These are phyloP conservation scores for Rhodamnia argentea DNA, from an alignment of 345 rosid species.

Conservation along the genomic window DNA sequence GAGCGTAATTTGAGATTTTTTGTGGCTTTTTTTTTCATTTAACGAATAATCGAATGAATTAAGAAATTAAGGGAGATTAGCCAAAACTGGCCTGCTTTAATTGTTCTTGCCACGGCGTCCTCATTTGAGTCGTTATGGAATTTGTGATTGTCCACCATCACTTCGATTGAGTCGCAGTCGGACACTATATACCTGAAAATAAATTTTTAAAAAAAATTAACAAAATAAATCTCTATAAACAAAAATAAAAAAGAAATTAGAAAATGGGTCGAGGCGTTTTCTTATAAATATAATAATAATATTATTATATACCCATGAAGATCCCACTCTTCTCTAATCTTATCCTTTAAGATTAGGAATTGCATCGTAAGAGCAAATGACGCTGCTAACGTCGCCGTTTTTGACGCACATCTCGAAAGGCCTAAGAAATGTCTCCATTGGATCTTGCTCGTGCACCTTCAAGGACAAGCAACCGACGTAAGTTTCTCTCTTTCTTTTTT, in stretches of 20 bases:
- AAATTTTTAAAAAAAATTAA: background rate
- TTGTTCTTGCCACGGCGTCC: constrained; percentile 39
- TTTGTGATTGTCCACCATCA: constrained; percentile 31
- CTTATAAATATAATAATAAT: background rate
- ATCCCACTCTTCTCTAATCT: constrained; percentile 36
- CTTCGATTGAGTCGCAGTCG: constrained; percentile 42
- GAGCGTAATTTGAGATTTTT: too few species aligned
- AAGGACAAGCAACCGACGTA: background rate
- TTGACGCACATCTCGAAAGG: constrained; percentile 36
- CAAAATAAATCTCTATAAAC: background rate
- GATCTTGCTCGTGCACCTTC: constrained; percentile 27
- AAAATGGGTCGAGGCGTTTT: background rate
- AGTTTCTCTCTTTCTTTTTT: too few species aligned
- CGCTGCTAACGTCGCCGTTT: constrained; percentile 39
- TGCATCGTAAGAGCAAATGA: constrained; percentile 42
- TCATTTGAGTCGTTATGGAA: constrained; percentile 34
- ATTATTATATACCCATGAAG: constrained; percentile 29
- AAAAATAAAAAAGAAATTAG: background rate
- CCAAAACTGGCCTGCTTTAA: constrained; percentile 38
- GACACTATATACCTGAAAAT: constrained; percentile 40
- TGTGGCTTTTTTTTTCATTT: too few species aligned
- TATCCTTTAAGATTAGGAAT: constrained; percentile 27
- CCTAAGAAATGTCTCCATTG: constrained; percentile 18
- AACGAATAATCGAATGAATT: background rate
- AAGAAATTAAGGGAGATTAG: too few species aligned